A percentile compares a stretch with the other conserved stretches of the same genome.
Evolutionary conservation across 768 basidiomycete species (phyloP).

Genomic region (Russula ochroleuca): DNA sequence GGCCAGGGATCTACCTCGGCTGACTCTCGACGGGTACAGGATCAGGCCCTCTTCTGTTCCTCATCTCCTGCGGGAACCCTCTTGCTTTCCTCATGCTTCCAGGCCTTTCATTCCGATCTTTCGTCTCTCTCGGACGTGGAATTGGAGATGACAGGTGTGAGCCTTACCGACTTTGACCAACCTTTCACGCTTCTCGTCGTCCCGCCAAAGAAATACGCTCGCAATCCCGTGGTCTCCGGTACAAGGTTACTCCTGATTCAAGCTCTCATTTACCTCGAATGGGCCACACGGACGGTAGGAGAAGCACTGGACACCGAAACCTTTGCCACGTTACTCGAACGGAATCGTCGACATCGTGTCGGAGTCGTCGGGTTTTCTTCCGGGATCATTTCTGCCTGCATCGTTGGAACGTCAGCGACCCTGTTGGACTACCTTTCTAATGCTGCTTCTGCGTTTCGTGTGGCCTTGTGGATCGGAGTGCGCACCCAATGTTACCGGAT

Average conservation of each 20-base stretch:
- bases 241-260: constrained; percentile 50
- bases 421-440: constrained; percentile 41
- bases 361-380: constrained; percentile 55
- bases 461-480: constrained; percentile 51
- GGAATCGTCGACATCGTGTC: constrained; percentile 35
- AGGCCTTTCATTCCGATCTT: constrained; percentile 49
- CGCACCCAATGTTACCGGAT: constrained; percentile 39
- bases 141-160: constrained; percentile 35
- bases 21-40: constrained; percentile 34
- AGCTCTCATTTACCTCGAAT: constrained; percentile 48
- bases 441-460: constrained; percentile 46
- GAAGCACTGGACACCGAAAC: constrained; percentile 9
- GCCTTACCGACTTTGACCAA: constrained; percentile 42
- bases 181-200: constrained; percentile 39
- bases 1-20: constrained; percentile 49
- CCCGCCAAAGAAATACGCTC: constrained; percentile 36
- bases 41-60: constrained; percentile 43
- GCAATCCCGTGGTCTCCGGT: constrained; percentile 50
- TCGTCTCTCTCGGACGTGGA: constrained; percentile 41
- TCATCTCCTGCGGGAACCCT: constrained; percentile 40
- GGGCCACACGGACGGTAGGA: constrained; percentile 32
- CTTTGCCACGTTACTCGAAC: constrained; percentile 34
- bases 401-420: constrained; percentile 44
- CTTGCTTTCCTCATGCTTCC: constrained; percentile 49
- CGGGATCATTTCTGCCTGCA: constrained; percentile 51